These are phyloP conservation scores for Verticillium nonalfalfae DNA, from an alignment of 2,329 filamentous ascomycete species.

Conservation along the genomic window DNA sequence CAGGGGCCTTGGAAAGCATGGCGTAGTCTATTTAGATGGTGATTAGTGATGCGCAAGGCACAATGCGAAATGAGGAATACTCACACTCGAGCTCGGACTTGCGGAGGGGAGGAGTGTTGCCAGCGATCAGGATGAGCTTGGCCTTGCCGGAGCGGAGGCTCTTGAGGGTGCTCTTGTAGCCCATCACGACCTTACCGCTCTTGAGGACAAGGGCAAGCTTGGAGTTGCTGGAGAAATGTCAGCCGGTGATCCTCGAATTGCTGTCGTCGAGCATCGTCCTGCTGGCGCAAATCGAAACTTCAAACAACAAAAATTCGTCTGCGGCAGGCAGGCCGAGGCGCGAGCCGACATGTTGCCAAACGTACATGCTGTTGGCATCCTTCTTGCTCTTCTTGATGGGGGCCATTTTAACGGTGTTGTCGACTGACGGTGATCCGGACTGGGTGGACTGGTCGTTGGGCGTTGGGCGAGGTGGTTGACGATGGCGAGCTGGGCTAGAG, in stretches of 20 bases:
- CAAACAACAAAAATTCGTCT: not conserved
- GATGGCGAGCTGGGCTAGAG: not conserved
- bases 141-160: slow-evolving; percentile 90
- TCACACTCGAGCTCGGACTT: slow-evolving; percentile 88
- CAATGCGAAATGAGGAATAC: not conserved
- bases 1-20: slow-evolving; percentile 88
- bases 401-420: slow-evolving; percentile 53
- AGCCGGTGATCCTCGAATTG: not conserved
- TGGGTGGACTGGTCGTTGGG: slow-evolving; percentile 5
- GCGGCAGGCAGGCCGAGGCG: not conserved
- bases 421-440: slow-evolving; percentile 16
- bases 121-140: slow-evolving; percentile 87
- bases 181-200: slow-evolving; percentile 74
- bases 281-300: not conserved
- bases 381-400: slow-evolving; percentile 74
- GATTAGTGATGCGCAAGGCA: not conserved
- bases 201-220: slow-evolving; percentile 59
- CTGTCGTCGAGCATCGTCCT: not conserved
- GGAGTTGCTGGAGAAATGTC: slow-evolving; percentile 27
- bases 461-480: slow-evolving; percentile 8
- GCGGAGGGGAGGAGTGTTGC: slow-evolving; percentile 85
- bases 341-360: not conserved
- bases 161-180: slow-evolving; percentile 70
- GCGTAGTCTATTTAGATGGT: slow-evolving; percentile 49
- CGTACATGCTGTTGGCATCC: slow-evolving; percentile 64